A percentile compares a stretch with the other conserved stretches of the same genome.
These are phyloP conservation scores for Parasitella parasitica DNA, from an alignment of 371 early-diverging fungal species.

Conservation along the genomic window DNA sequence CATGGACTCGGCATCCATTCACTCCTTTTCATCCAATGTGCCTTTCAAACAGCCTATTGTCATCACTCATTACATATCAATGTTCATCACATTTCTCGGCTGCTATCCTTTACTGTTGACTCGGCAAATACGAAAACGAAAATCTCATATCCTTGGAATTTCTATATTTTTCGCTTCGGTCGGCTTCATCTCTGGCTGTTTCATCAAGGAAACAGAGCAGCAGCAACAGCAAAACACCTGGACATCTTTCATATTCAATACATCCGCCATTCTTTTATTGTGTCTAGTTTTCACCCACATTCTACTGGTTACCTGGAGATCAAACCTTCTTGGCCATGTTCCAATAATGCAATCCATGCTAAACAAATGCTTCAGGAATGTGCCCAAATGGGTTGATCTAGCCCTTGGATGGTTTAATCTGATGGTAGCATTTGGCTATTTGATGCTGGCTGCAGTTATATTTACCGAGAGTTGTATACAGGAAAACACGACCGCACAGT, in stretches of 20 bases:
- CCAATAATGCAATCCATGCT: background rate
- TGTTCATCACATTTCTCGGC: constrained; percentile 40
- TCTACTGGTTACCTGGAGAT: constrained; percentile 6
- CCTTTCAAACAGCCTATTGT: constrained; percentile 44
- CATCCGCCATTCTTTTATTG: constrained; percentile 5
- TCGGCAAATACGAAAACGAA: constrained; percentile 34
- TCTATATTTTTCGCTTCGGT: constrained; percentile 27
- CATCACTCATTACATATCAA: constrained; percentile 37
- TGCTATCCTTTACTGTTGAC: constrained; percentile 42
- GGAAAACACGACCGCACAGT: constrained; percentile 13
- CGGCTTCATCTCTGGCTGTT: constrained; percentile 33
- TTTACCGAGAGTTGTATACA: constrained; percentile 30
- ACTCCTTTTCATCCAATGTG: constrained; percentile 41
- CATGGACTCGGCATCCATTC: constrained; percentile 32
- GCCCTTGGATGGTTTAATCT: constrained; percentile 34
- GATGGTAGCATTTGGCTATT: constrained; percentile 25
- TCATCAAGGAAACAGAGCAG: constrained; percentile 11
- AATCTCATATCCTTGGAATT: constrained; percentile 20
- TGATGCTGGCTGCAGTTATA: constrained; percentile 23
- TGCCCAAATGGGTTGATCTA: constrained; percentile 29
- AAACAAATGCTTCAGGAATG: background rate
- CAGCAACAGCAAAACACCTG: background rate
- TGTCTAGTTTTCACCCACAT: constrained; percentile 11
- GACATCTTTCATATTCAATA: constrained; percentile 6
- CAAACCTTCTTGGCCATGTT: background rate